phyloP scores from a whole-genome alignment of 1,284 basidiomycete genomes.

The Ustilago esculenta region DNA sequence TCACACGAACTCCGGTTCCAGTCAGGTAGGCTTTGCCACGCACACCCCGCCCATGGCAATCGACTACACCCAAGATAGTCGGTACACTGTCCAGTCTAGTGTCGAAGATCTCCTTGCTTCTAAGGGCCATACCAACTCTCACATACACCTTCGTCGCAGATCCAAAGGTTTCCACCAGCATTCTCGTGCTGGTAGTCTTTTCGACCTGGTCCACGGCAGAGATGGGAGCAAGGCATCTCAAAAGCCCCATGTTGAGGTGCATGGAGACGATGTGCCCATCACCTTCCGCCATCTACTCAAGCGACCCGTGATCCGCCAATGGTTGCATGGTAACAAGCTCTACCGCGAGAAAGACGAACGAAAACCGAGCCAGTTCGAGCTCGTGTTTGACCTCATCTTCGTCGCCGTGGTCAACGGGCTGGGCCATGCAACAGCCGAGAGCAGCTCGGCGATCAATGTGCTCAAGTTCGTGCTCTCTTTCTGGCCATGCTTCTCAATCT shows the following conservation, averaged over 20 bases:
- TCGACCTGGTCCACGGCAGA: conserved; percentile 37
- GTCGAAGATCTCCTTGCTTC: conserved; percentile 3
- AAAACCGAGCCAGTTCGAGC: conserved; percentile 62
- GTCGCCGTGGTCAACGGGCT: conserved; percentile 56
- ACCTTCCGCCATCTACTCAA: conserved; percentile 60
- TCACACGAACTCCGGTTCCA: not conserved
- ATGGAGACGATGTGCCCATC: conserved; percentile 57
- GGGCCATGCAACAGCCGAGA: conserved; percentile 58
- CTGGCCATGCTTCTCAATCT: conserved; percentile 61
- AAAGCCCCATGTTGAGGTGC: conserved; percentile 40
- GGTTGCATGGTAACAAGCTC: conserved; percentile 60
- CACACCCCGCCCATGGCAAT: conserved; percentile 22
- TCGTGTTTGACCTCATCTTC: conserved; percentile 66
- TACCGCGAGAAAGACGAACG: conserved; percentile 63
- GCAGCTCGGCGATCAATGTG: conserved; percentile 58
- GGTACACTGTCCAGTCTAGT: conserved; percentile 4
- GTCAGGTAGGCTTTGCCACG: conserved; percentile 10
- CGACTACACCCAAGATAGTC: conserved; percentile 15
- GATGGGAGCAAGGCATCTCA: conserved; percentile 7
- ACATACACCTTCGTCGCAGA: conserved; percentile 18
- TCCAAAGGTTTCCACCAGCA: conserved; percentile 20
- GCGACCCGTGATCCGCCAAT: conserved; percentile 65
- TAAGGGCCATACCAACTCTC: not conserved
- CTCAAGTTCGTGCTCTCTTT: conserved; percentile 65
- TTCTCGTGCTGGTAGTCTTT: conserved; percentile 21